phyloP scores from a whole-genome alignment of 1,139 yeast species.

The Eremothecium gossypii region DNA sequence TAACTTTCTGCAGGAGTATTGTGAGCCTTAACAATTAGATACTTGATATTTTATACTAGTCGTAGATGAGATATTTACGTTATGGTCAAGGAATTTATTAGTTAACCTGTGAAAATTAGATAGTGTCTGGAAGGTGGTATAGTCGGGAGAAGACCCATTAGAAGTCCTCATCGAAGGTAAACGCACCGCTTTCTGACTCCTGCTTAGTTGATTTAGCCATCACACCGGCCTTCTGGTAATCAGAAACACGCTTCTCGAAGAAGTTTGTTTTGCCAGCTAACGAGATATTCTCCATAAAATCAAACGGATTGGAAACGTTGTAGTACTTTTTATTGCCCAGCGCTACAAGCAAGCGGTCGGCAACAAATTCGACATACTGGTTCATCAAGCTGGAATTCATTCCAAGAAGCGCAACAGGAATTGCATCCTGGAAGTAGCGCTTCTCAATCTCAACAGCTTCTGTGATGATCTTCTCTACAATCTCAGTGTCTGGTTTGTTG shows the following conservation, averaged over 20 bases:
- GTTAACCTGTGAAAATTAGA: no score
- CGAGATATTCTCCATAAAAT: constrained; percentile 96
- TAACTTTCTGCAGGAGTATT: no score
- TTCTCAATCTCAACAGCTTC: constrained; percentile 95
- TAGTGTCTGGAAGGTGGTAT: neutral
- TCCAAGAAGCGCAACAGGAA: constrained; percentile 85
- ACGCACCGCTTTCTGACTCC: constrained; percentile 37
- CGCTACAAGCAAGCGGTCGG: constrained; percentile 85
- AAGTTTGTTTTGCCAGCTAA: constrained; percentile 97
- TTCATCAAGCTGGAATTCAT: constrained; percentile 90
- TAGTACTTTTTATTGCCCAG: constrained; percentile 84
- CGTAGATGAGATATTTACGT: no score
- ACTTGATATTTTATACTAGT: no score
- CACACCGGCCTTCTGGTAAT: constrained; percentile 98
- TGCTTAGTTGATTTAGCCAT: constrained; percentile 51
- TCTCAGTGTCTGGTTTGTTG: constrained; percentile 71
- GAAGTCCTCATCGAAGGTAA: constrained; percentile 45
- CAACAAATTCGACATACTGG: constrained; percentile 95
- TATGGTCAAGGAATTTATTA: no score
- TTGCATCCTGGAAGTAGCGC: constrained; percentile 87
- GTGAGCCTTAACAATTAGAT: no score
- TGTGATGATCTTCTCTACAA: constrained; percentile 76
- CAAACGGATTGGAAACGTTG: constrained; percentile 90
- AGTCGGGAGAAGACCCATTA: constrained; percentile 18
- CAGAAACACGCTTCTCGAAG: constrained; percentile 97